Evolutionary conservation across 345 rosid genomes (phyloP).

Genomic region (Dovyalis caffra): DNA sequence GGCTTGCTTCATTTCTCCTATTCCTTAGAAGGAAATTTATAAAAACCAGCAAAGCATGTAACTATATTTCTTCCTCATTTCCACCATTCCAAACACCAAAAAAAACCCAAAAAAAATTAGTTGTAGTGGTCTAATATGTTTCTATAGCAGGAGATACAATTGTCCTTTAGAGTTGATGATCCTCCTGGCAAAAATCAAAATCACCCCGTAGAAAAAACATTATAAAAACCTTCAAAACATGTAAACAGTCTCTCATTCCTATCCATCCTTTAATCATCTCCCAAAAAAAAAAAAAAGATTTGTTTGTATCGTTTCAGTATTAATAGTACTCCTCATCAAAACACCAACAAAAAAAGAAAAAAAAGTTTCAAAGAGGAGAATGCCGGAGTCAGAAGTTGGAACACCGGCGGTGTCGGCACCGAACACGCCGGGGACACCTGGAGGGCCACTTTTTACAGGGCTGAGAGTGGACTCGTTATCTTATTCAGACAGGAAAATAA

Average conservation of each 20-base stretch:
- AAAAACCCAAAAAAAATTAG: constrained; percentile 17
- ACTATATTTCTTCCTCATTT: constrained; percentile 3
- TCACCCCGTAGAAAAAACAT: constrained; percentile 43
- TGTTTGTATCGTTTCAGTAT: not conserved
- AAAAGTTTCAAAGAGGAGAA: constrained; percentile 8
- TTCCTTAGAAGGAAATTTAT: constrained; percentile 52
- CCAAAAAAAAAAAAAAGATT: constrained; percentile 22
- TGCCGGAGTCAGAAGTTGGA: constrained; percentile 37
- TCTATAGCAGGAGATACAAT: not conserved
- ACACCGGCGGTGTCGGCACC: constrained; percentile 73
- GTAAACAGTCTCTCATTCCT: constrained; percentile 35
- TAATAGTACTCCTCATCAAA: not conserved
- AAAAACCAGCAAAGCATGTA: constrained; percentile 59
- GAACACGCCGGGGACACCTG: constrained; percentile 91
- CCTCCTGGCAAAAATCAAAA: constrained; percentile 56
- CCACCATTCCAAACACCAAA: not conserved
- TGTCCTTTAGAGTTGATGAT: not conserved
- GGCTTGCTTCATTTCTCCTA: constrained; percentile 29
- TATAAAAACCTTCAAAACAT: constrained; percentile 61
- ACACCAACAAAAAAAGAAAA: constrained; percentile 1
- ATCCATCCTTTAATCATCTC: not conserved
- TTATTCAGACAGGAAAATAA: constrained; percentile 72
- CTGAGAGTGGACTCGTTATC: constrained; percentile 86
- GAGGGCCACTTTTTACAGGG: constrained; percentile 75
- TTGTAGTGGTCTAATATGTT: not conserved